phyloP scores from a whole-genome alignment of 2,329 filamentous ascomycete genomes.

The Cladosporium sp. region DNA sequence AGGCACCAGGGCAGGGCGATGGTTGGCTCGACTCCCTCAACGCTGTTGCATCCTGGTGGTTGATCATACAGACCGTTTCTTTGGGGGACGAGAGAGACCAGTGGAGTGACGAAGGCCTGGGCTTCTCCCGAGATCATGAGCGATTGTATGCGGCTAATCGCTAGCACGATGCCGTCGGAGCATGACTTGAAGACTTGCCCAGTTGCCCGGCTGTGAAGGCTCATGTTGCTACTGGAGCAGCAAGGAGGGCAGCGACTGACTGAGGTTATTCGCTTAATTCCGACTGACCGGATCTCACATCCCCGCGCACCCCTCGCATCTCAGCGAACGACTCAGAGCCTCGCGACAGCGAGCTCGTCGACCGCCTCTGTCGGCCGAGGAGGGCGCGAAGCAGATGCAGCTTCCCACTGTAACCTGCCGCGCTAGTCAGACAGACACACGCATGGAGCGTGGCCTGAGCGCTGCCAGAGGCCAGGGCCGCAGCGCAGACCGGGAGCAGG shows the following conservation, averaged over 20 bases:
- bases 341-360: not conserved
- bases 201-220: not conserved
- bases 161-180: slow-evolving; percentile 1
- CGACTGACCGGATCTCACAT: not conserved
- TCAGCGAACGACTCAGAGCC: not conserved
- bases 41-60: slow-evolving; percentile 23
- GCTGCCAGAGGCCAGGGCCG: slow-evolving; percentile 2
- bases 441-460: slow-evolving; percentile 11
- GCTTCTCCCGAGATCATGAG: slow-evolving; percentile 3
- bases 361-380: slow-evolving; percentile 9
- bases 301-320: slow-evolving; percentile 6
- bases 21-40: slow-evolving; percentile 21
- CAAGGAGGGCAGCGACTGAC: slow-evolving; percentile 1
- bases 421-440: slow-evolving; percentile 5
- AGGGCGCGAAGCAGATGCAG: slow-evolving; percentile 11
- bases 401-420: slow-evolving; percentile 11
- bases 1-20: slow-evolving; percentile 24
- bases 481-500: not conserved
- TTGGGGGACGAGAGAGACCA: slow-evolving; percentile 20
- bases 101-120: not conserved
- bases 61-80: slow-evolving; percentile 26
- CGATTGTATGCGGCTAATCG: slow-evolving; percentile 10
- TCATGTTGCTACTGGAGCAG: not conserved
- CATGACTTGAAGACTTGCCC: no score
- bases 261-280: not conserved